These are phyloP conservation scores for Monosporozyma unispora DNA, from an alignment of 805 yeast species.

Conservation along the genomic window DNA sequence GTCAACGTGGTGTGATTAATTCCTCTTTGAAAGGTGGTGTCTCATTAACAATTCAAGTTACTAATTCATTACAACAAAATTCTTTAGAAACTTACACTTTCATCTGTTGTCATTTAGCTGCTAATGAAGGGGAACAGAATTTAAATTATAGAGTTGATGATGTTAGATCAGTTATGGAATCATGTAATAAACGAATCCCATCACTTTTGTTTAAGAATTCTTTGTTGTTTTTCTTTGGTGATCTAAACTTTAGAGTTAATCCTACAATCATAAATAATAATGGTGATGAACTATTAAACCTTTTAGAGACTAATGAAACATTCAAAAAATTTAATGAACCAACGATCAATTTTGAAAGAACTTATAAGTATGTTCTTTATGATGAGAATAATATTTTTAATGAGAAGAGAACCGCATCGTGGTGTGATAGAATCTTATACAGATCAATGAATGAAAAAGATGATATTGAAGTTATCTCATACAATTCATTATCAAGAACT, in stretches of 20 bases:
- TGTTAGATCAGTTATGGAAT: constrained; percentile 42
- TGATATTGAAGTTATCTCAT: constrained; percentile 30
- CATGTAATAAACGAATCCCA: constrained; percentile 28
- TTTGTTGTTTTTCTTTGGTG: constrained; percentile 75
- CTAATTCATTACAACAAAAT: constrained; percentile 34
- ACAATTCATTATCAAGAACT: constrained; percentile 36
- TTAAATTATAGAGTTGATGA: constrained; percentile 45
- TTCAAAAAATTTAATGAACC: constrained; percentile 62
- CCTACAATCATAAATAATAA: not conserved
- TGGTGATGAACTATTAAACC: not conserved
- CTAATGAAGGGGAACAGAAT: constrained; percentile 57
- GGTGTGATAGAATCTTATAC: constrained; percentile 82
- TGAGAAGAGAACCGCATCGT: constrained; percentile 61
- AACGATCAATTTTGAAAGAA: constrained; percentile 60
- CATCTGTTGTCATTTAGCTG: constrained; percentile 64
- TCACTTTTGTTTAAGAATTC: constrained; percentile 35
- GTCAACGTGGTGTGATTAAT: constrained; percentile 47
- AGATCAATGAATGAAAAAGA: constrained; percentile 21
- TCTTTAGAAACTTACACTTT: constrained; percentile 40
- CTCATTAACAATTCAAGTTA: constrained; percentile 31
- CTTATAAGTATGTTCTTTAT: constrained; percentile 57
- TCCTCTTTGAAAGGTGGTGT: constrained; percentile 72
- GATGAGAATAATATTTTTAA: constrained; percentile 40
- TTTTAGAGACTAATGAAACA: constrained; percentile 27
- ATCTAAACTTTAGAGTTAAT: constrained; percentile 66